A percentile compares a stretch with the other conserved stretches of the same genome.
Conservation (phyloP, 2,329 filamentous ascomycete genomes). For the Colletotrichum liaoningense region DNA sequence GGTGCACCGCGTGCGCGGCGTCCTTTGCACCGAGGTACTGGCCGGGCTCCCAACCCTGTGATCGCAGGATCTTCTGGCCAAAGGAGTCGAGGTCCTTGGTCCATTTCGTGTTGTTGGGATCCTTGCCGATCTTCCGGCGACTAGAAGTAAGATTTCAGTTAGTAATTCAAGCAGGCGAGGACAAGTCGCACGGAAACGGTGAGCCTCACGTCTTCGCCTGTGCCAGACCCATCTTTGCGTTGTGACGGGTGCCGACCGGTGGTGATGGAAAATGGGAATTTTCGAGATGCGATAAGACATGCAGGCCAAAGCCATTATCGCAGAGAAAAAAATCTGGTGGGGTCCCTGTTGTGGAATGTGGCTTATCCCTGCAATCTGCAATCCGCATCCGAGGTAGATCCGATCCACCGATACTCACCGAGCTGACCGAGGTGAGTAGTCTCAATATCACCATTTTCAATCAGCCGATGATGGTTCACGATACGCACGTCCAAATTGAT, state of each 20-base stretch:
- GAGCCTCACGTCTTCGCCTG: constrained; percentile 30
- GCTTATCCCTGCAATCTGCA: constrained; percentile 17
- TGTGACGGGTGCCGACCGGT: constrained; percentile 17
- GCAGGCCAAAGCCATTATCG: constrained; percentile 24
- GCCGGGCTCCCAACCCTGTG: constrained; percentile 92
- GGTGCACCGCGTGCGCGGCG: constrained; percentile 78
- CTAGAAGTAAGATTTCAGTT: no score
- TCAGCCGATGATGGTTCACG: neutral
- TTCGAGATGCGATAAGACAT: constrained; percentile 31
- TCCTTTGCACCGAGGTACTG: constrained; percentile 83
- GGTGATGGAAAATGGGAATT: constrained; percentile 18
- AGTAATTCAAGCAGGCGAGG: neutral
- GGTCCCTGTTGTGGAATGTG: constrained; percentile 12
- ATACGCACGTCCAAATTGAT: neutral
- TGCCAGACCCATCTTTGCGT: constrained; percentile 36
- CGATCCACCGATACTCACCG: constrained; percentile 6
- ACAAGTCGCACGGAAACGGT: neutral
- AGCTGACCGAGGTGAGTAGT: neutral
- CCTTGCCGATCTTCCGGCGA: constrained; percentile 80
- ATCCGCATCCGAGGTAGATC: constrained; percentile 7
- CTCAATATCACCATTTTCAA: neutral
- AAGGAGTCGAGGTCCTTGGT: constrained; percentile 83
- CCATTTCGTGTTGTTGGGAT: constrained; percentile 98
- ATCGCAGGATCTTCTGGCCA: constrained; percentile 88
- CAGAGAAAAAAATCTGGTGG: constrained; percentile 37